These are phyloP conservation scores for Acanthamoeba polyphaga DNA, from an alignment of 208 protist genomes.

Conservation along the genomic window DNA sequence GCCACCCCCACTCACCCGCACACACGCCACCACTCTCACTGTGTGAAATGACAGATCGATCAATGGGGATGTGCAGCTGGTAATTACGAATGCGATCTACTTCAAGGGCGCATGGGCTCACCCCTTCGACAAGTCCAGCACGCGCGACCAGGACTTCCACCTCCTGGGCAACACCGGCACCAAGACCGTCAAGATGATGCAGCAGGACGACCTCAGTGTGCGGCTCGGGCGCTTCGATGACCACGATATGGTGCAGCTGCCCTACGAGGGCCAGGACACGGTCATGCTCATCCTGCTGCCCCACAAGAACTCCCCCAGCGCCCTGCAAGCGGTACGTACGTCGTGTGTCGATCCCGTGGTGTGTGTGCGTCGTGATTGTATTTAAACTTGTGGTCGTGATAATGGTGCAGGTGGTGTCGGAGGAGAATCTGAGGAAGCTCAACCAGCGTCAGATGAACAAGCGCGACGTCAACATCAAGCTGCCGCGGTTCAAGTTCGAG, in stretches of 20 bases:
- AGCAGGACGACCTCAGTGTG: background rate
- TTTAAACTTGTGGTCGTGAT: background rate
- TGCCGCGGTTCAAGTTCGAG: constrained; percentile 20
- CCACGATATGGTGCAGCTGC: background rate
- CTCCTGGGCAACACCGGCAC: background rate
- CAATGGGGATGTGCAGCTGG: background rate
- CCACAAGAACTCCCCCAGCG: background rate
- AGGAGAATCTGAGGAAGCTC: background rate
- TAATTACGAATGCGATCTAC: constrained; percentile 53
- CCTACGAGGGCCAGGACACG: background rate
- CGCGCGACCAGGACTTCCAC: background rate
- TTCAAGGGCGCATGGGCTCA: background rate
- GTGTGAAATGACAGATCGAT: background rate
- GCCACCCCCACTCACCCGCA: too few species aligned
- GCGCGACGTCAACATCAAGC: background rate
- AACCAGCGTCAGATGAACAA: background rate
- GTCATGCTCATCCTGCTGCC: constrained; percentile 6
- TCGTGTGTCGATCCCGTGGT: too few species aligned
- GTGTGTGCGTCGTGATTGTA: too few species aligned
- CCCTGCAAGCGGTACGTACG: background rate
- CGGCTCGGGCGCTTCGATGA: background rate
- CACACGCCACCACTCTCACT: too few species aligned
- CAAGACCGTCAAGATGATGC: background rate
- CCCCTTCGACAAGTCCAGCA: background rate
- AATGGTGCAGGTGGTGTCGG: background rate